A percentile compares a stretch with the other conserved stretches of the same genome.
phyloP scores from a whole-genome alignment of 2,329 filamentous ascomycete species.

The Colletotrichum euphorbiae region DNA sequence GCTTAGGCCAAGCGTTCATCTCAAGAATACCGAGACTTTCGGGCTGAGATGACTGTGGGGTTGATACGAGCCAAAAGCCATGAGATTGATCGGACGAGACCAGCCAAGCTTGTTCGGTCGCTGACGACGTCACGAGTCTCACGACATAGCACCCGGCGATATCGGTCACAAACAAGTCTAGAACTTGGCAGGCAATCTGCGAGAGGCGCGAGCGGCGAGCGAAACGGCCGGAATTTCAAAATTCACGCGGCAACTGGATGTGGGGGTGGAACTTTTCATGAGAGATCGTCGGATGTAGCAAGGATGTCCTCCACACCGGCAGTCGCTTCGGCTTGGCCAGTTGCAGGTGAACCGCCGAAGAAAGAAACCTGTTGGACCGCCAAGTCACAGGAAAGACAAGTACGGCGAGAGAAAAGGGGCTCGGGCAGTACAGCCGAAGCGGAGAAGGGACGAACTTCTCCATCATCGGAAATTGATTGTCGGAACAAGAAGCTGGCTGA shows the following conservation, averaged over 20 bases:
- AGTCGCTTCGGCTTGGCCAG: constrained; percentile 6
- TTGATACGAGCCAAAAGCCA: not conserved
- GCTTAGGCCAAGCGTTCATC: not conserved
- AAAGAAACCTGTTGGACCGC: not conserved
- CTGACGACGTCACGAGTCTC: too few relatives aligned
- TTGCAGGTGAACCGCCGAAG: constrained; percentile 7
- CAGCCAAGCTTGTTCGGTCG: not conserved
- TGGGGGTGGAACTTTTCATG: not conserved
- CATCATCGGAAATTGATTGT: not conserved
- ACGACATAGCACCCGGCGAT: too few relatives aligned
- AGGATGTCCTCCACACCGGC: constrained; percentile 8
- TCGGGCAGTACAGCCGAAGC: not conserved
- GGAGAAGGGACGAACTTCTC: not conserved
- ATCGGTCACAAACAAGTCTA: too few relatives aligned
- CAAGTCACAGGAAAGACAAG: not conserved
- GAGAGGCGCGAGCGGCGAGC: too few relatives aligned
- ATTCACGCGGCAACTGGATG: not conserved
- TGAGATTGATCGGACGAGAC: not conserved
- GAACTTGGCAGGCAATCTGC: too few relatives aligned
- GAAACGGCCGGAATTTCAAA: not conserved
- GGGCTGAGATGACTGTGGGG: not conserved
- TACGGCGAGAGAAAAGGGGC: not conserved
- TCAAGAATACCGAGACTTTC: too few relatives aligned
- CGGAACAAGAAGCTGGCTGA: too few relatives aligned
- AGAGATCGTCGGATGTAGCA: constrained; percentile 3